These are phyloP conservation scores for Ustilago sp. DNA, from an alignment of 1,284 basidiomycete genomes.

Conservation along the genomic window DNA sequence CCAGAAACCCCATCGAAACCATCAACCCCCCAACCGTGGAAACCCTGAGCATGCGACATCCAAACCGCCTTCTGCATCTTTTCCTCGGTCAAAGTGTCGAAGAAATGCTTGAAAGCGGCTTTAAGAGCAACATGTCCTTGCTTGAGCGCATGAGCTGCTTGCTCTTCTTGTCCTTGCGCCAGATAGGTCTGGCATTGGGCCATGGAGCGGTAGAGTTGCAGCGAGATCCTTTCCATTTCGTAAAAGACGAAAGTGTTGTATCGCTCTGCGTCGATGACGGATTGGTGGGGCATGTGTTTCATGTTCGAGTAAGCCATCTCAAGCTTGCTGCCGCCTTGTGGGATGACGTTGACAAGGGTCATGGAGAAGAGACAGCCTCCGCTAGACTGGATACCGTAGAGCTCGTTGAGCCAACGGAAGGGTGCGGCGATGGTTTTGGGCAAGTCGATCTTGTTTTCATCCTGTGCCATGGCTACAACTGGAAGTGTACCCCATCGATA, in stretches of 20 bases:
- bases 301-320: conserved; percentile 52
- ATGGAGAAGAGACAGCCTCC: conserved; percentile 50
- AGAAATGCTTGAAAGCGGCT: conserved; percentile 47
- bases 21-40: conserved; percentile 52
- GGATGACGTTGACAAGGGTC: conserved; percentile 47
- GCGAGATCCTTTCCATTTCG: conserved; percentile 45
- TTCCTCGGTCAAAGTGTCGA: conserved; percentile 48
- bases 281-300: conserved; percentile 42
- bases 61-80: conserved; percentile 49
- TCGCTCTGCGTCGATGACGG: conserved; percentile 40
- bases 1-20: conserved; percentile 52
- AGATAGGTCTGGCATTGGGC: conserved; percentile 33
- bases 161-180: conserved; percentile 23
- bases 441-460: conserved; percentile 39
- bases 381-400: conserved; percentile 46
- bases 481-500: conserved; percentile 51
- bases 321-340: neutral
- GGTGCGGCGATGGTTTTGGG: conserved; percentile 29
- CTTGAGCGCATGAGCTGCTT: conserved; percentile 39
- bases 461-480: conserved; percentile 50
- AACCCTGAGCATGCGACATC: conserved; percentile 54
- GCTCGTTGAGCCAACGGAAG: conserved; percentile 48
- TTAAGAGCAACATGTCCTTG: conserved; percentile 40
- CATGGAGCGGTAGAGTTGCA: conserved; percentile 39
- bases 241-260: conserved; percentile 52